Evolutionary conservation across 2,329 filamentous ascomycete genomes (phyloP).

Genomic region (Aspergillus amoenus): DNA sequence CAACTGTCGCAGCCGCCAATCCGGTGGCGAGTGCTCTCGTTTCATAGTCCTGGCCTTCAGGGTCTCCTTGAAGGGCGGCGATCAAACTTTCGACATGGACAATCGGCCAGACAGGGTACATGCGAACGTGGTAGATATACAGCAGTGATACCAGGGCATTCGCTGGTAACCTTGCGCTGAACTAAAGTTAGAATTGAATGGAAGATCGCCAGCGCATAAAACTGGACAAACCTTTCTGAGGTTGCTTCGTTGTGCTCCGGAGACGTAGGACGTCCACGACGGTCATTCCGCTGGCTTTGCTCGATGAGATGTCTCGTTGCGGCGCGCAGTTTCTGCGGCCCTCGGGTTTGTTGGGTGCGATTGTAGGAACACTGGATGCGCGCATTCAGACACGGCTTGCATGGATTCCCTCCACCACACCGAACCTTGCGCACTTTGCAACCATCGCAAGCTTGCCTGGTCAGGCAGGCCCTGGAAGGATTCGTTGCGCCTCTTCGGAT

Average conservation of each 20-base stretch:
- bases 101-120: conserved; percentile 56
- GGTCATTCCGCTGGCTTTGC: conserved; percentile 15
- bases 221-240: neutral
- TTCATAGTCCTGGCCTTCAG: conserved; percentile 29
- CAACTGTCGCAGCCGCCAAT: conserved; percentile 50
- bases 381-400: conserved; percentile 46
- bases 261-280: neutral
- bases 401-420: conserved; percentile 51
- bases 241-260: neutral
- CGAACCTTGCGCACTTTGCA: conserved; percentile 56
- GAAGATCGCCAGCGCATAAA: too few relatives aligned
- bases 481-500: neutral
- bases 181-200: neutral
- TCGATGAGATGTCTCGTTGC: conserved; percentile 24
- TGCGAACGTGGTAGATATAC: conserved; percentile 50
- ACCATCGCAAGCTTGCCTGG: conserved; percentile 50
- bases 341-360: conserved; percentile 45
- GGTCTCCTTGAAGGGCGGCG: conserved; percentile 34
- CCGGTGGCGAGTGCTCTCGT: conserved; percentile 47
- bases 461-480: conserved; percentile 18
- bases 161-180: conserved; percentile 16
- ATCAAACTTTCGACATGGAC: conserved; percentile 48
- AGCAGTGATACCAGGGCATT: conserved; percentile 33
- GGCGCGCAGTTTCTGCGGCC: conserved; percentile 44
- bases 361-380: conserved; percentile 54